Base-by-base conservation (phyloP, 768 basidiomycete species). In the Pholiota conissans region DNA sequence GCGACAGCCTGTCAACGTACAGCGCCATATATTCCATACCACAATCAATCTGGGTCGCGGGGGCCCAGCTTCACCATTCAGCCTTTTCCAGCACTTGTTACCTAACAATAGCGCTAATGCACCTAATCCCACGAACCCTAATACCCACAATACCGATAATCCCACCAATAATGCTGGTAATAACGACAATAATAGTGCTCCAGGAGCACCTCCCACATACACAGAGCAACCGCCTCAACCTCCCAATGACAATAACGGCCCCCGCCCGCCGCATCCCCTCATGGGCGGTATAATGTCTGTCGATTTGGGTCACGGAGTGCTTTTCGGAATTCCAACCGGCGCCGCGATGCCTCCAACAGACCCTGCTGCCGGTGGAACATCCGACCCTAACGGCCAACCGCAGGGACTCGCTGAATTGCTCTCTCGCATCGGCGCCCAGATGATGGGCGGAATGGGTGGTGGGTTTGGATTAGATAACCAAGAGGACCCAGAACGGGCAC, bases 401-500 rank as follows among this genome's bases (percentile, higher is more conserved):
- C 27, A 32, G 3, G 53, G 30, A 30, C 26, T 49, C 24, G 47
- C 27, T 35, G 47, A 56, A 8, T 34, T 49, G n/a, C 47, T 49
- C 3, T 47, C 32, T 6, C 47, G 55, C 10, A 49, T 55, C 30
- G 56, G 59, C 28, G 55, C 40, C 58, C 37, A 69, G 60, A 57
- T 69, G 6, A 45, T 58, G 26, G 52, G 59, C 49, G 28, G 59
- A n/a, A 56, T 60, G 20, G 28, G 63, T 20, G 62, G 55, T 8
- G 62, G 60, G 56, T 42, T 66, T 49, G 35, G 64, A 28, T 30
- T 64, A 46, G 61, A 59, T 45, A 76, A 76, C 53, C 65, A 73
- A 26, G 89, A 90, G 58, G 85, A 89, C 61, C 86, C 87, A 0
- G 85, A 83, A 57, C 78, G 88, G 27, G 90, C 89, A 1, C 82